Evolutionary conservation across 257 asterid species (phyloP).

Genomic region (Verbena officinalis): DNA sequence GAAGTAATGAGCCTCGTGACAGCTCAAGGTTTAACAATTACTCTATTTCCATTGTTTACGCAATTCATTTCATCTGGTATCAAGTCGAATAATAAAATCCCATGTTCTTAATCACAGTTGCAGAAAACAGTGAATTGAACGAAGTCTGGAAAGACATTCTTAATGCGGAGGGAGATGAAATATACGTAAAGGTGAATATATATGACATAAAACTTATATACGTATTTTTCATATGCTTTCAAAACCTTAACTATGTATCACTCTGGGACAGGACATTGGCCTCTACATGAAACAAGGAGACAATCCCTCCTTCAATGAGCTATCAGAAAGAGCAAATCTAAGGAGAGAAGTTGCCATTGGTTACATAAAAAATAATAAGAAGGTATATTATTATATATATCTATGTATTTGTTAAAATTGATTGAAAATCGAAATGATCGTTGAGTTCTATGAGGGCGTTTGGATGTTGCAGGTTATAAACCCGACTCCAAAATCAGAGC

Average conservation of each 20-base stretch:
- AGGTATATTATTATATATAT: constrained; percentile 37
- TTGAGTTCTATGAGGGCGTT: constrained; percentile 6
- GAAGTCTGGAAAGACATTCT: constrained; percentile 97
- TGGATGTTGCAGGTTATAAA: constrained; percentile 69
- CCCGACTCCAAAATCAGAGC: constrained; percentile 78
- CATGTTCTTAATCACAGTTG: constrained; percentile 53
- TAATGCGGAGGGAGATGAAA: constrained; percentile 94
- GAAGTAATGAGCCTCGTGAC: constrained; percentile 99
- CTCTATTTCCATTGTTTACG: constrained; percentile 1
- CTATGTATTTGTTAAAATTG: constrained; percentile 11
- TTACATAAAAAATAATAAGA: constrained; percentile 73
- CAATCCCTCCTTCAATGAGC: constrained; percentile 80
- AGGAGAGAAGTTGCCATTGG: constrained; percentile 97
- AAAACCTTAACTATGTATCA: background rate
- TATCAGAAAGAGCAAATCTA: constrained; percentile 84
- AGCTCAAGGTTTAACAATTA: constrained; percentile 73
- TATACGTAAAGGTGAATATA: constrained; percentile 76
- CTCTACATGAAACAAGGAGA: constrained; percentile 86
- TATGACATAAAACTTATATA: background rate
- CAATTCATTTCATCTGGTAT: background rate
- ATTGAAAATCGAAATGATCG: background rate
- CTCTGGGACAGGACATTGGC: constrained; percentile 60
- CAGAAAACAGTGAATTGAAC: constrained; percentile 75
- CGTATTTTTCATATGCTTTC: background rate
- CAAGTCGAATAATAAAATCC: constrained; percentile 12